Evolutionary conservation across 768 basidiomycete genomes (phyloP).

Genomic region (Podaxis sp.): DNA sequence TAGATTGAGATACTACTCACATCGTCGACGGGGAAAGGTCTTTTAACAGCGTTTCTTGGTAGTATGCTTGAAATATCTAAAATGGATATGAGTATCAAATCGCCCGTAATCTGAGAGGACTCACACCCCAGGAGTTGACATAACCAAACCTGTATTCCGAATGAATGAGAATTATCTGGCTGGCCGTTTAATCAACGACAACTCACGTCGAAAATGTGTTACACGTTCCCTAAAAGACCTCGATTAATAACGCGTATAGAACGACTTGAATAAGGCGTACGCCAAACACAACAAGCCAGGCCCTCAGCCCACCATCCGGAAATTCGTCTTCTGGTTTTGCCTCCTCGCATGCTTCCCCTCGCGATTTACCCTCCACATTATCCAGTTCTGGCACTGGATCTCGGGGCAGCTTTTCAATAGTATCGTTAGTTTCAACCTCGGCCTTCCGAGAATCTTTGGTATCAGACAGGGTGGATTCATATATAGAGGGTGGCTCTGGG

Average conservation of each 20-base stretch:
- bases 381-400: neutral
- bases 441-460: neutral
- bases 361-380: neutral
- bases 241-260: neutral
- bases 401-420: neutral
- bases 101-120: slow-evolving; percentile 22
- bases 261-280: slow-evolving; percentile 26
- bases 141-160: slow-evolving; percentile 54
- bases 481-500: neutral
- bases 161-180: slow-evolving; percentile 14
- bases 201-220: slow-evolving; percentile 48
- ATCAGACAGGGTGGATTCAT: neutral
- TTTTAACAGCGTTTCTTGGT: slow-evolving; percentile 3
- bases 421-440: neutral
- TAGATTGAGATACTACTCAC: slow-evolving; percentile 27
- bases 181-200: slow-evolving; percentile 13
- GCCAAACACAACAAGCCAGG: slow-evolving; percentile 45
- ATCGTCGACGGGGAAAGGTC: slow-evolving; percentile 44
- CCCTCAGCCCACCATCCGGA: slow-evolving; percentile 44
- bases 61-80: slow-evolving; percentile 9
- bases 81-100: neutral
- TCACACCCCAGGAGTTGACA: slow-evolving; percentile 74
- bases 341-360: neutral
- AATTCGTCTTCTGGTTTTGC: slow-evolving; percentile 27
- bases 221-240: slow-evolving; percentile 38